Percentiles rank a stretch among this genome's conserved stretches.
phyloP scores from a whole-genome alignment of 768 basidiomycete species.

The Gelatoporia subvermispora region DNA sequence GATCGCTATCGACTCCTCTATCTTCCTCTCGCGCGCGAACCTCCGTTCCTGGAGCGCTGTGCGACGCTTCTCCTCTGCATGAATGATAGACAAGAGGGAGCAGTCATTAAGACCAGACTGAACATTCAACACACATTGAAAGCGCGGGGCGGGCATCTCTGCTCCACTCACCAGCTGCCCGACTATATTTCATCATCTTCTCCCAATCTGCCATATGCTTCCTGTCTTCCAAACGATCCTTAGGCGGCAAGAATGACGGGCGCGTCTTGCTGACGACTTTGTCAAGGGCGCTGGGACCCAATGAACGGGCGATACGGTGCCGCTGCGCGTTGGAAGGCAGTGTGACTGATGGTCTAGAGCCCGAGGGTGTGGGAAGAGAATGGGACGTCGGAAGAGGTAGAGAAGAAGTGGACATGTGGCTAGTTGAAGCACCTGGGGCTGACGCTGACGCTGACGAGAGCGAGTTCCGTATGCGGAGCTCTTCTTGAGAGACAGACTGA shows the following conservation, averaged over 20 bases:
- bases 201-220: conserved; percentile 87
- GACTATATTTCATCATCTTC: conserved; percentile 81
- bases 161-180: conserved; percentile 53
- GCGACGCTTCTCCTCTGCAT: conserved; percentile 64
- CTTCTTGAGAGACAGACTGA: conserved; percentile 7
- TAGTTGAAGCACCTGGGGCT: conserved; percentile 1
- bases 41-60: conserved; percentile 60
- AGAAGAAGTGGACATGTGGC: conserved; percentile 15
- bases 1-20: conserved; percentile 62
- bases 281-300: conserved; percentile 68
- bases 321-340: conserved; percentile 18
- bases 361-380: conserved; percentile 23
- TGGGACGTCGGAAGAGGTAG: conserved; percentile 28
- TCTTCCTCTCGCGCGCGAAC: conserved; percentile 54
- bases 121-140: conserved; percentile 14
- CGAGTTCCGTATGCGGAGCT: conserved; percentile 6
- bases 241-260: conserved; percentile 83
- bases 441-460: conserved; percentile 5
- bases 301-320: conserved; percentile 46
- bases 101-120: conserved; percentile 12
- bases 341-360: conserved; percentile 13
- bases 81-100: not conserved
- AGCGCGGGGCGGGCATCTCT: conserved; percentile 3
- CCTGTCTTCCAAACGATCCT: conserved; percentile 66
- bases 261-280: conserved; percentile 81